A percentile compares a stretch with the other conserved stretches of the same genome.
These are phyloP conservation scores for Sutorius australiensis DNA, from an alignment of 768 basidiomycete genomes.

Conservation along the genomic window DNA sequence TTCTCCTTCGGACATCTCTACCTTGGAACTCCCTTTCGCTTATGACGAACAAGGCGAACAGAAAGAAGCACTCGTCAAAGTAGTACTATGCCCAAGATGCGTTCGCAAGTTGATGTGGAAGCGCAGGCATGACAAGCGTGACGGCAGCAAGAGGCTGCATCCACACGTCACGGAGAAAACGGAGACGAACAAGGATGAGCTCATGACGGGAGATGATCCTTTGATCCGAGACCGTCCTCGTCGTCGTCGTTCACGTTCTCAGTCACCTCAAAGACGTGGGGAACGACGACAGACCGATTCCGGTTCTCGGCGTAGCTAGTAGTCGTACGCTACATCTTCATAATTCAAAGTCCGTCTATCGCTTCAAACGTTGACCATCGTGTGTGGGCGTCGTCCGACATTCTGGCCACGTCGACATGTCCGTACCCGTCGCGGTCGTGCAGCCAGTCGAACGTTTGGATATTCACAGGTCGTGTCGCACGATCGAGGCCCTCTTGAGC, in stretches of 20 bases:
- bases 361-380: background rate
- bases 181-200: background rate
- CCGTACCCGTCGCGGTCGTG: slow-evolving; percentile 5
- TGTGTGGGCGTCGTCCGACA: background rate
- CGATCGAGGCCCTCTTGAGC: slow-evolving; percentile 63
- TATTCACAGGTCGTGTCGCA: slow-evolving; percentile 78
- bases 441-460: slow-evolving; percentile 60
- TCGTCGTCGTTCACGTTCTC: slow-evolving; percentile 27
- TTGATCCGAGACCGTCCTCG: background rate
- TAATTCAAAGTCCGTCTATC: slow-evolving; percentile 24
- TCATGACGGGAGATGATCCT: background rate
- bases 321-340: background rate
- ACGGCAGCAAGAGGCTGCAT: slow-evolving; percentile 10
- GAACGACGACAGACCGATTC: background rate
- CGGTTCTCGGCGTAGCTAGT: background rate
- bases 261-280: slow-evolving; percentile 21
- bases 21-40: slow-evolving; percentile 86
- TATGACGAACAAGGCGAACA: slow-evolving; percentile 75
- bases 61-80: slow-evolving; percentile 86
- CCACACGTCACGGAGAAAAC: background rate
- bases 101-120: slow-evolving; percentile 86
- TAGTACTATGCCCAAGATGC: slow-evolving; percentile 79
- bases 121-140: slow-evolving; percentile 58
- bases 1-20: slow-evolving; percentile 45
- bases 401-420: slow-evolving; percentile 6